A percentile compares a stretch with the other conserved stretches of the same genome.
Evolutionary conservation across 2,329 filamentous ascomycete genomes (phyloP).

Genomic region (Penicillium sp.): DNA sequence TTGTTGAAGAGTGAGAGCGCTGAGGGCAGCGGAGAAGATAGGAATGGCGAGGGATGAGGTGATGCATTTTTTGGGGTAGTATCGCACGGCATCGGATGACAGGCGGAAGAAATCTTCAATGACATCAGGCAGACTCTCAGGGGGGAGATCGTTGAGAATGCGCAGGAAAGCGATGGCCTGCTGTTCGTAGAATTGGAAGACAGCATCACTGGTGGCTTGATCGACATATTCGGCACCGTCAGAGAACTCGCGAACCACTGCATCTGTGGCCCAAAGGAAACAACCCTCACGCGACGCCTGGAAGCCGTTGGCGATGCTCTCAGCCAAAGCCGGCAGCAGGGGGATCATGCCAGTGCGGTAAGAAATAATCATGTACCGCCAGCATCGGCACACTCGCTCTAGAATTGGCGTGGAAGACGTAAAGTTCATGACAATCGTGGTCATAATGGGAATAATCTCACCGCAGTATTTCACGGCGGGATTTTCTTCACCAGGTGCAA

Average conservation of each 20-base stretch:
- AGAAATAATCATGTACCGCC: constrained; percentile 95
- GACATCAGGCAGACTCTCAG: constrained; percentile 74
- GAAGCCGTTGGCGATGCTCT: constrained; percentile 85
- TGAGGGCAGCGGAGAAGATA: constrained; percentile 84
- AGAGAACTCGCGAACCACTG: constrained; percentile 92
- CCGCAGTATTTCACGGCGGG: constrained; percentile 95
- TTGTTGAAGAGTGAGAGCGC: constrained; percentile 84
- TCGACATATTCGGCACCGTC: constrained; percentile 86
- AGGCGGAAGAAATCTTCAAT: constrained; percentile 98
- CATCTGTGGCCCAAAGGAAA: constrained; percentile 97
- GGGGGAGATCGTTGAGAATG: constrained; percentile 81
- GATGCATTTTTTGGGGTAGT: constrained; percentile 84
- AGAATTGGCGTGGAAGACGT: constrained; percentile 83
- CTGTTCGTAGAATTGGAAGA: constrained; percentile 92
- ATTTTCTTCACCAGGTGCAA: constrained; percentile 72
- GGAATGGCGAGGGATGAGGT: constrained; percentile 75
- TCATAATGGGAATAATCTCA: constrained; percentile 85
- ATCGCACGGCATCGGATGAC: constrained; percentile 86
- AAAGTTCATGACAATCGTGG: constrained; percentile 86
- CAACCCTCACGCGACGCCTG: constrained; percentile 85
- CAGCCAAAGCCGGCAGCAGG: constrained; percentile 79
- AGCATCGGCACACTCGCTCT: constrained; percentile 91
- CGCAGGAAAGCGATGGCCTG: constrained; percentile 88
- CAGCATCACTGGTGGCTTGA: constrained; percentile 76
- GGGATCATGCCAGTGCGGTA: constrained; percentile 89